A percentile compares a stretch with the other conserved stretches of the same genome.
Evolutionary conservation across 1,284 basidiomycete genomes (phyloP).

Genomic region (Butyriboletus appendiculatus): DNA sequence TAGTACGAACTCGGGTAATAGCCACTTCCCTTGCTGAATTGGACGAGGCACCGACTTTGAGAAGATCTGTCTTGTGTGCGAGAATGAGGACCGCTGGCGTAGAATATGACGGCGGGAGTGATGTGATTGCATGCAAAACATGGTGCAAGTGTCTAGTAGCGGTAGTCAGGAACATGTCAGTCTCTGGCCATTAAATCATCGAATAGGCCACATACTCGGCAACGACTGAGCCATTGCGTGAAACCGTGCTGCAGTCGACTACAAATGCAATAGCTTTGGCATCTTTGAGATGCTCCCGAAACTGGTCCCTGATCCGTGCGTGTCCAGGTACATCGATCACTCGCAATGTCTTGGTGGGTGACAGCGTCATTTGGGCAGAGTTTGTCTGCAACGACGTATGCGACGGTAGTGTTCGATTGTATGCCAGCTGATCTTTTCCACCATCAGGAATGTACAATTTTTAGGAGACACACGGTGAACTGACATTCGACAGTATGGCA

Average conservation of each 20-base stretch:
- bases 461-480: conserved; percentile 21
- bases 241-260: conserved; percentile 73
- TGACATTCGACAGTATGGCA: conserved; percentile 56
- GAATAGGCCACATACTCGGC: conserved; percentile 65
- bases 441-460: conserved; percentile 31
- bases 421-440: conserved; percentile 53
- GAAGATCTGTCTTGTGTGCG: conserved; percentile 73
- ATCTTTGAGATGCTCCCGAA: conserved; percentile 58
- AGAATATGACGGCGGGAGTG: conserved; percentile 65
- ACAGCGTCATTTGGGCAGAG: conserved; percentile 46
- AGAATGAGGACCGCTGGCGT: conserved; percentile 63
- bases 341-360: conserved; percentile 44
- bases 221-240: conserved; percentile 67
- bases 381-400: conserved; percentile 78
- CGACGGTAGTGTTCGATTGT: conserved; percentile 60
- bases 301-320: conserved; percentile 71
- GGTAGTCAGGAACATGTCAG: conserved; percentile 2
- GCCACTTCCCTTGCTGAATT: conserved; percentile 54
- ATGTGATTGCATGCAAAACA: conserved; percentile 66
- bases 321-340: conserved; percentile 78
- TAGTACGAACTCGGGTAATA: conserved; percentile 64
- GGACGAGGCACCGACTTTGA: conserved; percentile 52
- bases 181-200: not conserved
- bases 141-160: conserved; percentile 66
- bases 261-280: conserved; percentile 72